Evolutionary conservation across 2,329 filamentous ascomycete genomes (phyloP).

Genomic region (Fusarium tricinctum): DNA sequence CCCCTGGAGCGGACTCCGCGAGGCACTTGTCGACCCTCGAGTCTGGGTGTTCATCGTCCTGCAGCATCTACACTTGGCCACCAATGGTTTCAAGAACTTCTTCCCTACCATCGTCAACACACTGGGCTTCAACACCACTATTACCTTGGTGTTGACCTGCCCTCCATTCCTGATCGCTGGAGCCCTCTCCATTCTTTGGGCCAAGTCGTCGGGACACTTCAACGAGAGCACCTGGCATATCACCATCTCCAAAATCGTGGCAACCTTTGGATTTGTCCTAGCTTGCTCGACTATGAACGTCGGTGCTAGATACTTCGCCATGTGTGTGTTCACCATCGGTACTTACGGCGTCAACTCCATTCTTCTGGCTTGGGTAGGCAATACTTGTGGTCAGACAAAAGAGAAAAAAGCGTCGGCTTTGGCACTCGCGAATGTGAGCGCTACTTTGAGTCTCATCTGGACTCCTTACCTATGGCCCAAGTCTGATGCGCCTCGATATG

Average conservation of each 20-base stretch:
- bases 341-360: conserved; percentile 59
- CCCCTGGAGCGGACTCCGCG: conserved; percentile 24
- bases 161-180: conserved; percentile 64
- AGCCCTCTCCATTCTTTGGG: conserved; percentile 38
- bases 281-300: conserved; percentile 48
- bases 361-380: conserved; percentile 60
- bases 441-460: conserved; percentile 25
- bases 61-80: conserved; percentile 40
- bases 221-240: conserved; percentile 42
- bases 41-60: conserved; percentile 48
- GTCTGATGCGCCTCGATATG: conserved; percentile 43
- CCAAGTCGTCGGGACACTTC: conserved; percentile 42
- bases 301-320: conserved; percentile 48
- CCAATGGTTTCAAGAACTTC: conserved; percentile 53
- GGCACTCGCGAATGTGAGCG: conserved; percentile 48
- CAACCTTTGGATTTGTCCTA: conserved; percentile 50
- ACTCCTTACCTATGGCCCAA: conserved; percentile 45
- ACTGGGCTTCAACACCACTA: conserved; percentile 61
- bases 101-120: conserved; percentile 59
- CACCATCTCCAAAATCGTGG: conserved; percentile 55
- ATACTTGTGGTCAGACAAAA: conserved; percentile 60
- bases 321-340: conserved; percentile 57
- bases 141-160: conserved; percentile 65
- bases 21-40: conserved; percentile 43
- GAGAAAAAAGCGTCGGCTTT: conserved; percentile 64